Base-by-base conservation (phyloP, 2,329 filamentous ascomycete species). In the Colletotrichum caudatum region DNA sequence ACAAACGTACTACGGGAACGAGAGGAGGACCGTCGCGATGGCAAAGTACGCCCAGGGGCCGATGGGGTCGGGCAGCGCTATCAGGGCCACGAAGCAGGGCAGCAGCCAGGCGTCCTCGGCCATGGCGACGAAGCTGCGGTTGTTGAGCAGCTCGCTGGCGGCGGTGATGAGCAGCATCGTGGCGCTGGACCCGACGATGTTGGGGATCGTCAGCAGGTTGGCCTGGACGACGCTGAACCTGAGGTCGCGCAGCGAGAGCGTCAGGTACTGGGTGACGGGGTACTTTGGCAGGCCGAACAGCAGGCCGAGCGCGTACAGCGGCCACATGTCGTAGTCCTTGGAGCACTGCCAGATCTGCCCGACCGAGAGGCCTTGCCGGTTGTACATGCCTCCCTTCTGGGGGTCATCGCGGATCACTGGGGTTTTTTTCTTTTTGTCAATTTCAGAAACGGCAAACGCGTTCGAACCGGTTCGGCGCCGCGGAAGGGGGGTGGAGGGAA, bases 281-380 rank as follows among this genome's bases (percentile, higher is more conserved):
- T 73, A 71, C 23, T 74, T 73, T 1, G 76, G 76, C 54, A 78
- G 74, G 33, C 74, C 73, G 61, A 87, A 88, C 2, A 81, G 78
- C 3, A 87, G 76, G 2, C 86, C 85, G 37, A 87, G 78, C 14
- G 84, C 70, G 75, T 88, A 89, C 14, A 87, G 76, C 0, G 86
- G 86, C 86, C 86, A 90, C 68, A 90, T 80, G 72, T 90, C 86
- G 68, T 87, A 90, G 74, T 90, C 88, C 2, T 79, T 81, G 8
- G 89, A 76, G 5, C 84, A 82, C 20, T 84, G 76, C 82, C 85
- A 87, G 1, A 89, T 81, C 3, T 83, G 79, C 11, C 78, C 80
- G 2, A 81, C 79, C 0, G 84, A 86, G n/a, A 90, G 81, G 0
- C 84, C 84, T 76, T 89, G 82, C 7, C 88, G 84, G 69, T 89